A percentile compares a stretch with the other conserved stretches of the same genome.
Evolutionary conservation across 306 rosid genomes (phyloP).

Genomic region (Inga laurina): DNA sequence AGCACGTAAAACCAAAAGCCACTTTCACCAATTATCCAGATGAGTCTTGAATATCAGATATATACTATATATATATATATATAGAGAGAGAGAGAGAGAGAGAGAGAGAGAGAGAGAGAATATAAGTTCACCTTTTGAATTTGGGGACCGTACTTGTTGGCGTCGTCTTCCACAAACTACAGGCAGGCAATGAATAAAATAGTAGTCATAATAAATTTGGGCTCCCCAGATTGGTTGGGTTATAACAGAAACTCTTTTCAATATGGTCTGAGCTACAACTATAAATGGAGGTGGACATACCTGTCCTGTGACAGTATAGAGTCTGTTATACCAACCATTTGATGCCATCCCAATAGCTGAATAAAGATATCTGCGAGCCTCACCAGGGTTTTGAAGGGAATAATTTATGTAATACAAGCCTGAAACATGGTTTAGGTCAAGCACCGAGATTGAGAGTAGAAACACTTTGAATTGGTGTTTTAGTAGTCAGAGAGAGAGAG

Average conservation of each 20-base stretch:
- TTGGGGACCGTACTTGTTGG: slow-evolving; percentile 59
- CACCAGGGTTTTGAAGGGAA: slow-evolving; percentile 76
- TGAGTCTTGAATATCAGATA: too few relatives aligned
- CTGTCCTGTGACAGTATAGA: slow-evolving; percentile 94
- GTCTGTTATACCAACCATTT: slow-evolving; percentile 88
- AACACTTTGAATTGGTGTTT: background rate
- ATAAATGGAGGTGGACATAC: slow-evolving; percentile 33
- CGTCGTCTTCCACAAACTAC: slow-evolving; percentile 76
- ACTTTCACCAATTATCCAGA: background rate
- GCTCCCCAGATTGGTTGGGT: background rate
- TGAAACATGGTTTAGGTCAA: slow-evolving; percentile 34
- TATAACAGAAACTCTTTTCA: background rate
- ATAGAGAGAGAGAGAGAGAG: background rate
- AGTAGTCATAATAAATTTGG: background rate
- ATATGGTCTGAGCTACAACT: background rate
- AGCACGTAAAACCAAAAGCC: slow-evolving; percentile 14
- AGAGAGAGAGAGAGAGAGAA: background rate
- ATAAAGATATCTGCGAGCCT: slow-evolving; percentile 64
- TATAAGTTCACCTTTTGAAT: slow-evolving; percentile 54
- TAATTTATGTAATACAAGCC: slow-evolving; percentile 86
- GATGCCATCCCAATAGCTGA: slow-evolving; percentile 90
- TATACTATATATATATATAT: too few relatives aligned
- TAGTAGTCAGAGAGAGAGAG: background rate
- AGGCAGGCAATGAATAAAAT: background rate
- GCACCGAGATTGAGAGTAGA: background rate